A percentile compares a stretch with the other conserved stretches of the same genome.
These are phyloP conservation scores for Austroboletus eburneus DNA, from an alignment of 768 basidiomycete species.

Conservation along the genomic window DNA sequence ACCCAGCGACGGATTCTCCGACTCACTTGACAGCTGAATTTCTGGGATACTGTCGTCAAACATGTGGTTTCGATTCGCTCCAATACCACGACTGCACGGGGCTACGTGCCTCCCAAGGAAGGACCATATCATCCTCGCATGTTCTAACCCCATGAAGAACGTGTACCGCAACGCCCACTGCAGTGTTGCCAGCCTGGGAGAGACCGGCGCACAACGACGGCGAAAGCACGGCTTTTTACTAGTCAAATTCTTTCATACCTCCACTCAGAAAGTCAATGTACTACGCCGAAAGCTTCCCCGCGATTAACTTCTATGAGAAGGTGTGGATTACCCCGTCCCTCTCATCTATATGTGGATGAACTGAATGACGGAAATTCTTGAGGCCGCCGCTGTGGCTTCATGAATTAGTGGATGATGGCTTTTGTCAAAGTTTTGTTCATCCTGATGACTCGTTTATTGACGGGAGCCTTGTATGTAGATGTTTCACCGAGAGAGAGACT, in stretches of 20 bases:
- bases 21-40: conserved; percentile 14
- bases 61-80: not conserved
- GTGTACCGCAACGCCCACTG: not conserved
- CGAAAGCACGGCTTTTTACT: not conserved
- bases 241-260: conserved; percentile 2
- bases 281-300: too few relatives aligned
- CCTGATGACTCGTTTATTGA: not conserved
- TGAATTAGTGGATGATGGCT: not conserved
- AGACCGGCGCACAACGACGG: not conserved
- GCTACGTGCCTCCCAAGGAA: not conserved
- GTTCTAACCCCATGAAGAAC: conserved; percentile 1
- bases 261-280: not conserved
- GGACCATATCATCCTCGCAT: not conserved
- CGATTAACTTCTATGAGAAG: too few relatives aligned
- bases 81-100: not conserved
- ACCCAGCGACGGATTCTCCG: conserved; percentile 22
- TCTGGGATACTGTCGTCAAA: conserved; percentile 1
- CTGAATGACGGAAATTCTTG: not conserved
- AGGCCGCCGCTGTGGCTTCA: not conserved
- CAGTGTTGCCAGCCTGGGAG: not conserved
- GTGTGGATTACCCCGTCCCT: not conserved
- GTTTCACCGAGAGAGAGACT: not conserved
- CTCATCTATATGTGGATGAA: not conserved
- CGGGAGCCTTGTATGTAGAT: not conserved
- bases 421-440: not conserved